These are phyloP conservation scores for Stachybotrys chlorohalonatus DNA, from an alignment of 2,329 filamentous ascomycete genomes.

Conservation along the genomic window DNA sequence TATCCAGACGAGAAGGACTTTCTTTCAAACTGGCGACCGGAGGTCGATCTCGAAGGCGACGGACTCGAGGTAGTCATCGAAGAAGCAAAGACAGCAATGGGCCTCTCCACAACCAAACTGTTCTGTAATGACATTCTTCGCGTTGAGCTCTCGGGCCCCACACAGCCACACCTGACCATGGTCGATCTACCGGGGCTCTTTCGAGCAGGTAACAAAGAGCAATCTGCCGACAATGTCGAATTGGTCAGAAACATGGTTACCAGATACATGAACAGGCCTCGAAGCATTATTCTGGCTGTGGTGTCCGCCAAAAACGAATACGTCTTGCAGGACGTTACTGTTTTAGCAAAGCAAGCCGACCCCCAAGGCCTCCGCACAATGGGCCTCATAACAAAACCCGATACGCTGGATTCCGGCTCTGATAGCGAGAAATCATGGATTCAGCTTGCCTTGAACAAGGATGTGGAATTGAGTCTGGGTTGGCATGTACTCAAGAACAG, in stretches of 20 bases:
- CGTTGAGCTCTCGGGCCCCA: conserved; percentile 13
- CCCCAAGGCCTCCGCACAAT: conserved; percentile 4
- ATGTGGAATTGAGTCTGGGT: conserved; percentile 4
- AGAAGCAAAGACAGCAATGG: conserved; percentile 5
- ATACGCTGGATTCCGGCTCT: conserved; percentile 4
- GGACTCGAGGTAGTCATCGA: conserved; percentile 3
- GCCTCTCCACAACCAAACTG: background rate
- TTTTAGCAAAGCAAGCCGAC: background rate
- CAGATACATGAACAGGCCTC: conserved; percentile 27
- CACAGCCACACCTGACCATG: conserved; percentile 28
- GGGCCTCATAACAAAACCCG: conserved; percentile 9
- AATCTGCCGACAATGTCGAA: conserved; percentile 21
- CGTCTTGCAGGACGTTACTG: conserved; percentile 3
- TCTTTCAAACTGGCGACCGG: background rate
- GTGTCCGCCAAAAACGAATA: conserved; percentile 30
- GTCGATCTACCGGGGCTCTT: conserved; percentile 40
- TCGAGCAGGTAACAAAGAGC: conserved; percentile 11
- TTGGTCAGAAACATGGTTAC: conserved; percentile 26
- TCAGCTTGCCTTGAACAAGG: conserved; percentile 3
- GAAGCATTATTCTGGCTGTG: conserved; percentile 36
- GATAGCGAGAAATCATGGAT: conserved; percentile 2
- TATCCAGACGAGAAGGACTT: conserved; percentile 3
- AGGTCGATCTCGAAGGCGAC: background rate
- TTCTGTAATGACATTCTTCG: conserved; percentile 12
- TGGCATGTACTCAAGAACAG: conserved; percentile 13